Conservation (phyloP, 2,329 filamentous ascomycete species). For the Penicillium sp. region DNA sequence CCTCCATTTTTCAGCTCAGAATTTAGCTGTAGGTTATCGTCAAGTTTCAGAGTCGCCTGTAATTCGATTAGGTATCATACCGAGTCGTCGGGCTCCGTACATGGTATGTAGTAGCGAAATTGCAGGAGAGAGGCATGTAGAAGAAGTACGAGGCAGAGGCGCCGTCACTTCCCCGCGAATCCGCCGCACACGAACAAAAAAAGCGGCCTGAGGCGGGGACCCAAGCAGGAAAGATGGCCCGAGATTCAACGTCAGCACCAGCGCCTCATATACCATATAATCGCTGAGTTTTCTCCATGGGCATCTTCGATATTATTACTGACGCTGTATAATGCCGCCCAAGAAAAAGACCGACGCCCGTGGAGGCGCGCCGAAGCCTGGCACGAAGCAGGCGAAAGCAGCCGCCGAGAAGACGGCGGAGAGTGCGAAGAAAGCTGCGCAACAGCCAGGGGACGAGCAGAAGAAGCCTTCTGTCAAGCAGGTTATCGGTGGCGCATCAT, state of each 20-base stretch:
- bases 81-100: neutral
- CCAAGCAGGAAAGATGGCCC: slow-evolving; percentile 3
- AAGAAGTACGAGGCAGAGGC: neutral
- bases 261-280: slow-evolving; percentile 1
- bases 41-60: neutral
- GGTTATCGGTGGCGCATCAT: slow-evolving; percentile 90
- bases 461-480: slow-evolving; percentile 70
- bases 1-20: slow-evolving; percentile 11
- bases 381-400: slow-evolving; percentile 47
- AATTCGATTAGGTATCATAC: neutral
- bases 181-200: neutral
- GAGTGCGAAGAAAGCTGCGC: slow-evolving; percentile 34
- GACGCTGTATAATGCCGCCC: slow-evolving; percentile 37
- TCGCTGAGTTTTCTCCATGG: slow-evolving; percentile 27
- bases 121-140: neutral
- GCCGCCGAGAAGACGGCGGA: slow-evolving; percentile 39
- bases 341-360: slow-evolving; percentile 48
- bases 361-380: slow-evolving; percentile 44
- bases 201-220: slow-evolving; percentile 14
- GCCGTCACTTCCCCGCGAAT: slow-evolving; percentile 8
- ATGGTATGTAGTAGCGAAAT: neutral
- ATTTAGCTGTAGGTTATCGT: neutral
- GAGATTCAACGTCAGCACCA: slow-evolving; percentile 1
- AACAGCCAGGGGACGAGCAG: slow-evolving; percentile 49
- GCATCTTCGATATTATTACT: slow-evolving; percentile 21